A percentile compares a stretch with the other conserved stretches of the same genome.
Evolutionary conservation across 1,139 yeast genomes (phyloP).

Genomic region (Yamadazyma blattariae): DNA sequence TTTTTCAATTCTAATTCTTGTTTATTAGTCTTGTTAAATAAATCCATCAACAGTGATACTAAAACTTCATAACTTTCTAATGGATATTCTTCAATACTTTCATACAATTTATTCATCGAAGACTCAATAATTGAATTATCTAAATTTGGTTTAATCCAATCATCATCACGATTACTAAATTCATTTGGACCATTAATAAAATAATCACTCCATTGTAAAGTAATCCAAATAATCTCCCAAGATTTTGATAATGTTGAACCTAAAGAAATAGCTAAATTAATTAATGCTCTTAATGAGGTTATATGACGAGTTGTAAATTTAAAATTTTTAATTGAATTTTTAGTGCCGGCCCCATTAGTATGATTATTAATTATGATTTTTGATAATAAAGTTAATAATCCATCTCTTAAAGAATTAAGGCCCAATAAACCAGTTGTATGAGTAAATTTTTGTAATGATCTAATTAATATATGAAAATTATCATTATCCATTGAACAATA

Average conservation of each 20-base stretch:
- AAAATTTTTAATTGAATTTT: no score
- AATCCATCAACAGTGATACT: conserved; percentile 39
- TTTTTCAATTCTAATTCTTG: background rate
- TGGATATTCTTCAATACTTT: conserved; percentile 57
- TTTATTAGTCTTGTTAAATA: conserved; percentile 17
- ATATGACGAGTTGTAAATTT: conserved; percentile 59
- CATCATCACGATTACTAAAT: conserved; percentile 22
- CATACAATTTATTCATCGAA: conserved; percentile 58
- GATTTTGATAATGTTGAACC: conserved; percentile 67
- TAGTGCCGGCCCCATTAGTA: background rate
- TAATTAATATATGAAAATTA: conserved; percentile 55
- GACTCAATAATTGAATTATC: conserved; percentile 55
- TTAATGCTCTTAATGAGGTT: conserved; percentile 73
- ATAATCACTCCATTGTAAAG: conserved; percentile 76
- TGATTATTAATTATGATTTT: conserved; percentile 40
- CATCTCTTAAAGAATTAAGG: conserved; percentile 53
- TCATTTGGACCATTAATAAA: conserved; percentile 62
- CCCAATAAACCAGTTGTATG: conserved; percentile 82
- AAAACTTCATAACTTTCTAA: conserved; percentile 46
- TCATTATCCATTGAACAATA: conserved; percentile 70
- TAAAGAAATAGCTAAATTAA: conserved; percentile 72
- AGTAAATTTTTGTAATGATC: conserved; percentile 75
- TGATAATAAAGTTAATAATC: conserved; percentile 57
- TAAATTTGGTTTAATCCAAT: conserved; percentile 22
- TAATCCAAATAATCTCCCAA: conserved; percentile 67